These are phyloP conservation scores for Magnusiomyces tetraspermus DNA, from an alignment of 1,139 yeast genomes.

Conservation along the genomic window DNA sequence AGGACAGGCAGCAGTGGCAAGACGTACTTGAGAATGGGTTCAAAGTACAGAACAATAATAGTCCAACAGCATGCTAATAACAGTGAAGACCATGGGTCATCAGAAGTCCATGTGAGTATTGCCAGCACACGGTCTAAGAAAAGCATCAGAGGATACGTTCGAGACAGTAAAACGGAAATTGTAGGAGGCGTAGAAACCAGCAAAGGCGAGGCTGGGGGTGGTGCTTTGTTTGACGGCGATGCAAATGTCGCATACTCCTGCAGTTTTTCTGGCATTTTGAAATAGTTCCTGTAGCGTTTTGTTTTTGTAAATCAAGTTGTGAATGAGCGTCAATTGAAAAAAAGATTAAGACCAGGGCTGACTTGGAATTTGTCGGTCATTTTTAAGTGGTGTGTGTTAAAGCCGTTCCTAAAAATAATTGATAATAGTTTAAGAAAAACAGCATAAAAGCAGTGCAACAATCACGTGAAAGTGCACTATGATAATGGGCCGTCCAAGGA, in stretches of 20 bases:
- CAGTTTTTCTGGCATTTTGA: too few relatives aligned
- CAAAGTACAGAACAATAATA: slow-evolving; percentile 62
- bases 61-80: slow-evolving; percentile 50
- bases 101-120: slow-evolving; percentile 84
- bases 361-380: too few relatives aligned
- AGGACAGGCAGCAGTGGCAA: slow-evolving; percentile 75
- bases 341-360: too few relatives aligned
- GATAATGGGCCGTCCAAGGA: too few relatives aligned
- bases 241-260: slow-evolving; percentile 27
- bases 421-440: too few relatives aligned
- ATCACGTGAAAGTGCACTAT: too few relatives aligned
- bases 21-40: slow-evolving; percentile 58
- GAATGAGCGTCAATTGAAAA: too few relatives aligned
- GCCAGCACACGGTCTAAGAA: slow-evolving; percentile 61
- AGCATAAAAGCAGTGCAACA: too few relatives aligned
- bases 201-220: slow-evolving; percentile 34
- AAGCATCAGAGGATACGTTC: slow-evolving; percentile 74
- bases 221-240: slow-evolving; percentile 27
- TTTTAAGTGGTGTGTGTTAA: too few relatives aligned
- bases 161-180: slow-evolving; percentile 71
- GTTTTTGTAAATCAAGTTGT: too few relatives aligned
- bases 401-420: too few relatives aligned
- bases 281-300: too few relatives aligned
- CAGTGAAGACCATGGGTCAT: slow-evolving; percentile 69
- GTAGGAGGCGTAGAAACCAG: slow-evolving; percentile 68